Conservation (phyloP, 176 grass and related monocot genomes). For the Aechmea fasciata region DNA sequence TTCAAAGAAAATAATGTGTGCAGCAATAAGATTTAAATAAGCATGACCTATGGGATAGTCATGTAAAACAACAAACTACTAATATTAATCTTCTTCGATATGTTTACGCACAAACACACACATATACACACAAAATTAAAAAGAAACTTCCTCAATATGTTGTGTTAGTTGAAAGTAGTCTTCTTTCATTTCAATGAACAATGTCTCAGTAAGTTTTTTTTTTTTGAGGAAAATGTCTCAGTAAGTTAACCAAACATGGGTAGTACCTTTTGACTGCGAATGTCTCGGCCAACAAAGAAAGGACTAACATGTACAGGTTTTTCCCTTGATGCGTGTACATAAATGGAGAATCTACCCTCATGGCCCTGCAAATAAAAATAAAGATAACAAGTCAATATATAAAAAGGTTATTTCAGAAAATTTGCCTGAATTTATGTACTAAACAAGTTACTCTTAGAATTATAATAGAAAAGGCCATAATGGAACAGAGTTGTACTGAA, state of each 20-base stretch:
- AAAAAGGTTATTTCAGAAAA: background rate
- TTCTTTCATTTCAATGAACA: background rate
- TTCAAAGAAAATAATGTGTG: too few relatives aligned
- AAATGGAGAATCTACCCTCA: conserved; percentile 83
- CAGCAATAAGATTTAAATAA: too few relatives aligned
- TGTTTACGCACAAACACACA: too few relatives aligned
- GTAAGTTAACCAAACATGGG: background rate
- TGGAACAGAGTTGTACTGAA: background rate
- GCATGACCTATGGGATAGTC: too few relatives aligned
- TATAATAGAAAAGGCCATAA: too few relatives aligned
- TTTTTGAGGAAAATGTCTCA: background rate
- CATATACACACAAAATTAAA: too few relatives aligned
- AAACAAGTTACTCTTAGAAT: background rate
- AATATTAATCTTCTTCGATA: too few relatives aligned
- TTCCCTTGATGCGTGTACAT: conserved; percentile 79
- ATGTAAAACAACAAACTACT: too few relatives aligned
- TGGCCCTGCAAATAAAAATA: conserved; percentile 55
- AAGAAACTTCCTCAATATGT: too few relatives aligned
- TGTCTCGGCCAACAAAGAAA: conserved; percentile 75
- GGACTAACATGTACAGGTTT: conserved; percentile 76
- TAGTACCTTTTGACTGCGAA: conserved; percentile 74
- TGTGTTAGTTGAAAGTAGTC: too few relatives aligned
- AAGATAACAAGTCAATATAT: background rate
- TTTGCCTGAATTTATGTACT: background rate
- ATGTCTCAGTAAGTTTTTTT: background rate